Conservation (phyloP, 2,329 filamentous ascomycete genomes). For the Diaporthe sp. region DNA sequence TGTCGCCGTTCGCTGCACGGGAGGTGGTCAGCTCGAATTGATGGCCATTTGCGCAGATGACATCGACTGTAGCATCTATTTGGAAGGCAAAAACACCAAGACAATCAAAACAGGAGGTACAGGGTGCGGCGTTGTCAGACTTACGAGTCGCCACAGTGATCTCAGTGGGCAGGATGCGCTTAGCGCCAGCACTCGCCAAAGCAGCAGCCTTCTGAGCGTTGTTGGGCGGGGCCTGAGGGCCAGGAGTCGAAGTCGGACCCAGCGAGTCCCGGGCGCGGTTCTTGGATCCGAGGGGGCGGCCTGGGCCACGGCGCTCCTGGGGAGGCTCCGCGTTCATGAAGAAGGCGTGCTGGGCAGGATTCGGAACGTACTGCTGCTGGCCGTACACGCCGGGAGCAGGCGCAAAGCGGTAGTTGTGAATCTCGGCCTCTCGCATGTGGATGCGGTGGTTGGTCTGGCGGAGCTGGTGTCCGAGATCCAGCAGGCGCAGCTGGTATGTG, state of each 20-base stretch:
- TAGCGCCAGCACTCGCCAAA: conserved; percentile 39
- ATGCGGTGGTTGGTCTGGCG: conserved; percentile 58
- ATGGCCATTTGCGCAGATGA: conserved; percentile 17
- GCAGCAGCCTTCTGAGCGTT: conserved; percentile 39
- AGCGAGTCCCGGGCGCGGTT: conserved; percentile 18
- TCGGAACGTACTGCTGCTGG: neutral
- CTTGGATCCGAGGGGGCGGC: conserved; percentile 39
- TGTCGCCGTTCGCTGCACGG: neutral
- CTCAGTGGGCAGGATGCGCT: conserved; percentile 35
- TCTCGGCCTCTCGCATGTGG: conserved; percentile 52
- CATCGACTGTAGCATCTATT: neutral
- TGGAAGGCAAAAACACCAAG: neutral
- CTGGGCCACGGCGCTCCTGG: conserved; percentile 41
- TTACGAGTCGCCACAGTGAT: conserved; percentile 40
- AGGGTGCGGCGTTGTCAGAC: neutral
- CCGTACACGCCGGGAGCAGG: neutral
- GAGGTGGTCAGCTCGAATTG: conserved; percentile 13
- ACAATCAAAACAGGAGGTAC: conserved; percentile 3
- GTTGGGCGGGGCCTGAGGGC: neutral
- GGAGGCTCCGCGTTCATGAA: conserved; percentile 35
- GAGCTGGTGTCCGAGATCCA: conserved; percentile 61
- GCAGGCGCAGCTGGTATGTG: conserved; percentile 57
- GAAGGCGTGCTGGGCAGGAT: neutral
- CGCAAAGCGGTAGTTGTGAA: conserved; percentile 45
- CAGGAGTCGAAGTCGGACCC: neutral